These are phyloP conservation scores for Cicer cuneatum DNA, from an alignment of 306 rosid genomes.

Conservation along the genomic window DNA sequence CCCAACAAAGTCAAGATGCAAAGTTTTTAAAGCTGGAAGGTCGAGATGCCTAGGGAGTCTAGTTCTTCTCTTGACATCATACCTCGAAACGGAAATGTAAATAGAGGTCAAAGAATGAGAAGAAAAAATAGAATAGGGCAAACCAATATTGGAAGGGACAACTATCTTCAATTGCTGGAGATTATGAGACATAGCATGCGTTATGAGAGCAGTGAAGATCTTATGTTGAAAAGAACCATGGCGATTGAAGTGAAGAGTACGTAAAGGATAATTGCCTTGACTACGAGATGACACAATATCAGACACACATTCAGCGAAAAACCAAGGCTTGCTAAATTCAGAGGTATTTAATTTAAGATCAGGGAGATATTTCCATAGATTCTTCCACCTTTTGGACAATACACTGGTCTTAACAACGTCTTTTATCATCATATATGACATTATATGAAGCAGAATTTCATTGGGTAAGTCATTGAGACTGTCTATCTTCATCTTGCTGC, in stretches of 20 bases:
- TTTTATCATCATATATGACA: neutral
- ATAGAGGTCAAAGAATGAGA: conserved; percentile 24
- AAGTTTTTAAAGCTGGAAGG: conserved; percentile 7
- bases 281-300: conserved; percentile 16
- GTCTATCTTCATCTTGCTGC: neutral
- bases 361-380: conserved; percentile 31
- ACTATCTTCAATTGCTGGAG: conserved; percentile 9
- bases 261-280: neutral
- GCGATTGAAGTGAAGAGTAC: conserved; percentile 6
- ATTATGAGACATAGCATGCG: neutral
- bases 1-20: conserved; percentile 15
- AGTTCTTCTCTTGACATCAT: conserved; percentile 2
- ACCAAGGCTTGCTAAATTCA: neutral
- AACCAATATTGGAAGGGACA: conserved; percentile 29
- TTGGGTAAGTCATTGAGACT: conserved; percentile 17
- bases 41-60: conserved; percentile 21
- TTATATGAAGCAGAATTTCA: neutral
- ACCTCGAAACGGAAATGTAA: conserved; percentile 16
- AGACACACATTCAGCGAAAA: conserved; percentile 26
- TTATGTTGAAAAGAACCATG: neutral
- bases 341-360: conserved; percentile 10
- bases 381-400: conserved; percentile 35
- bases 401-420: conserved; percentile 7
- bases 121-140: conserved; percentile 17
- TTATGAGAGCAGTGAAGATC: conserved; percentile 21